Conservation (phyloP, 768 basidiomycete genomes). For the Hericium erinaceus region DNA sequence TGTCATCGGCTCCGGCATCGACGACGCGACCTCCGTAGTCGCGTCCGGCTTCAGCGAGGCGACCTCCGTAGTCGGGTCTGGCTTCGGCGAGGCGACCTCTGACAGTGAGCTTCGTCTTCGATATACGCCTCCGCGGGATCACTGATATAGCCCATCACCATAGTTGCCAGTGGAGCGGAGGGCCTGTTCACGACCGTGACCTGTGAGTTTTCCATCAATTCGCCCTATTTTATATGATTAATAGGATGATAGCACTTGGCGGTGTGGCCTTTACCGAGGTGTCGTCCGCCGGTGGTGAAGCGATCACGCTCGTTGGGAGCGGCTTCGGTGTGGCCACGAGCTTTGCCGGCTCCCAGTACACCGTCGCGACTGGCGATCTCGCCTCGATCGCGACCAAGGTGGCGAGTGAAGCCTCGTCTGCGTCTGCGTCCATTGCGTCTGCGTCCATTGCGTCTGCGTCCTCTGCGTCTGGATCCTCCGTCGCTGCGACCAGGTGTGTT, state of each 20-base stretch:
- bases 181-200: slow-evolving; percentile 5
- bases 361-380: slow-evolving; percentile 6
- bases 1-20: neutral
- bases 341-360: slow-evolving; percentile 12
- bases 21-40: neutral
- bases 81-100: neutral
- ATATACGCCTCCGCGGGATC: neutral
- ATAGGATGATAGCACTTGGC: slow-evolving; percentile 2
- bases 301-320: slow-evolving; percentile 10
- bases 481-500: neutral
- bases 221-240: too few species aligned
- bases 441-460: too few species aligned
- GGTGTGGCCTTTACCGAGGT: slow-evolving; percentile 9
- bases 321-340: slow-evolving; percentile 7
- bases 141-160: neutral
- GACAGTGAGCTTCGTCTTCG: neutral
- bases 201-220: slow-evolving; percentile 1
- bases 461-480: too few species aligned
- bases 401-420: neutral
- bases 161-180: neutral
- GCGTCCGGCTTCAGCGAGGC: neutral
- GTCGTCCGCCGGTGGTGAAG: slow-evolving; percentile 8
- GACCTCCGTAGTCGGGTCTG: slow-evolving; percentile 1
- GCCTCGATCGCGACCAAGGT: neutral
- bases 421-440: too few species aligned